These are phyloP conservation scores for Metschnikowia vanudenii DNA, from an alignment of 805 yeast species.

Conservation along the genomic window DNA sequence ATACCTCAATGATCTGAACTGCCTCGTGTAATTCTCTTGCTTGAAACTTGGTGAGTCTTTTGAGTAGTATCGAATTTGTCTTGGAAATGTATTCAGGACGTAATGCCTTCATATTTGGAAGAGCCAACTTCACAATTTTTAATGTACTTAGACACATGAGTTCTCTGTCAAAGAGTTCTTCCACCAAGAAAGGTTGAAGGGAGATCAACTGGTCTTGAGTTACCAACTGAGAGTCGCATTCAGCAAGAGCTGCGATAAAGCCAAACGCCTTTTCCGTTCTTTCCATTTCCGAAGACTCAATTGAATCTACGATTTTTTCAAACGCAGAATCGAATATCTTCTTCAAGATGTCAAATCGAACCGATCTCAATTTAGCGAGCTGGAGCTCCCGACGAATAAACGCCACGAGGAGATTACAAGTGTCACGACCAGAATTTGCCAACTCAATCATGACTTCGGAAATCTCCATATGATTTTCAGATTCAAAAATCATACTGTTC, in stretches of 20 bases:
- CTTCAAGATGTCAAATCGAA: neutral
- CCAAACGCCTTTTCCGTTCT: constrained; percentile 30
- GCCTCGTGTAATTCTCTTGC: constrained; percentile 68
- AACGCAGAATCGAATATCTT: constrained; percentile 4
- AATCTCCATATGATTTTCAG: constrained; percentile 1
- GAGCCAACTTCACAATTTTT: constrained; percentile 50
- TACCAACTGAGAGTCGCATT: constrained; percentile 51
- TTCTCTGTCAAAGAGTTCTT: constrained; percentile 42
- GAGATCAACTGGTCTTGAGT: constrained; percentile 65
- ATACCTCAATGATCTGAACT: constrained; percentile 63
- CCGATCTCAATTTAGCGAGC: too few species aligned
- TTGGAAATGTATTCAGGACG: constrained; percentile 50
- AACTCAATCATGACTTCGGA: constrained; percentile 40
- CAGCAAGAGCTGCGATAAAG: constrained; percentile 55
- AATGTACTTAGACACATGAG: constrained; percentile 49
- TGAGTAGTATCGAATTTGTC: constrained; percentile 52
- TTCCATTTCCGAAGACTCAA: constrained; percentile 1
- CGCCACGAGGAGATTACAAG: neutral
- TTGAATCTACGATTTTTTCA: constrained; percentile 5
- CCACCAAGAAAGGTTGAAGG: constrained; percentile 62
- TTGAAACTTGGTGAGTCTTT: constrained; percentile 57
- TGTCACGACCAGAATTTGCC: constrained; percentile 14
- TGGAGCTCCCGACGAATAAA: constrained; percentile 7
- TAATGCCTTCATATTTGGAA: constrained; percentile 45
- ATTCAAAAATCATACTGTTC: constrained; percentile 23